Base-by-base conservation (phyloP, 305 asterid species). In the Solanum hybrid region DNA sequence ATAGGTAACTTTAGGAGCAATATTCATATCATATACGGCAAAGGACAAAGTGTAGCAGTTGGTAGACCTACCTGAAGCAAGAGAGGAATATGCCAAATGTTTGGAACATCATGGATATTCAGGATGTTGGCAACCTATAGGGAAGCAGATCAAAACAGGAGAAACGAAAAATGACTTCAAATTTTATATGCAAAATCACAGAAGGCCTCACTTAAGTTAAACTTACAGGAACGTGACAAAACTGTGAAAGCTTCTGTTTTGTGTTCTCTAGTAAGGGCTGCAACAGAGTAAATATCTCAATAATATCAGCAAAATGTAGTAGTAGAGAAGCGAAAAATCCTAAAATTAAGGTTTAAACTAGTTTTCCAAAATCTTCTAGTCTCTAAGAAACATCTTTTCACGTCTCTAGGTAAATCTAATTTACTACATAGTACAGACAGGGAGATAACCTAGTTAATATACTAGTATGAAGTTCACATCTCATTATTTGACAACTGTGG, bases 51-150 rank as follows among this genome's bases (percentile, higher is more conserved):
- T 35, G 87, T 60, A 40, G 77, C 88, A 34, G 26, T 60, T 95
- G 91, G 51, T 88, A 78, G 51, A 90, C 97, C 89, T 88, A 96
- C 99, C 91, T 91, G 92, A 92, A 97, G 95, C 90, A 96, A 95
- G 93, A 95, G 91, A 88, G 99, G 99, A 86, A 97, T 92, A 45
- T 89, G 97, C 99, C 99, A 97, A 87, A 97, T 97, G 93, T 97
- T 97, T 88, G 99, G 91, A 90, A 97, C 99, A 91, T 97, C 98
- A 66, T 94, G 91, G 79, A 97, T 94, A 29, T 95, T 94, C 91
- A 97, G 91, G 66, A 96, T 96, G 94, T 95, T 91, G 88, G 94
- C 94, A 26, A 91, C 82, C 99, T 96, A 92, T 22, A 56, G 76
- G 77, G 77, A 32, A 56, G 88, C 34, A 85, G 42, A 85, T 56